Evolutionary conservation across 495 filamentous ascomycete genomes (phyloP), one percentile per base, ranked within the genome.

Genomic region (Aspergillus ellipticus): DNA sequence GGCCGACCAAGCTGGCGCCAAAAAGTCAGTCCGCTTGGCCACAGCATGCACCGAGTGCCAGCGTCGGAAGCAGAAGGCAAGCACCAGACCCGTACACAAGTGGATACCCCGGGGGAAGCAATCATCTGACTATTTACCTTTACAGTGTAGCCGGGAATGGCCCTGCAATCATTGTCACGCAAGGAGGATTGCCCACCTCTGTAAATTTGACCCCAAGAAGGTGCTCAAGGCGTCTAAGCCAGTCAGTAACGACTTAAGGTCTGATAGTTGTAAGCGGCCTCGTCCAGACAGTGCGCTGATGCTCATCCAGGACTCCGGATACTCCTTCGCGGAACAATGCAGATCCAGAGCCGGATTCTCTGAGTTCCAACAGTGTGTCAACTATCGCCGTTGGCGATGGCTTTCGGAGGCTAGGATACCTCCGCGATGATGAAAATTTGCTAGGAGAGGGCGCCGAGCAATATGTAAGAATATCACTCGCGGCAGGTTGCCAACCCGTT

Each of bases 51-150:
- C 67, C 1, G 68, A 71, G 33, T 74, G 71, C 43, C 65, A 70
- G 46, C 57, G 69, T 4, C 67, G 71, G 39, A 74, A 72, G 47
- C 71, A 74, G 42, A 72, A 72, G 63, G 69, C 58, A 62, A 62
- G 58, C 42, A 24, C 46, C 20, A 17, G n/a, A n/a, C n/a, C n/a
- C n/a, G n/a, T n/a, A n/a, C n/a, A 22, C 39, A 9, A 22, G 26
- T 19, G 8, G 20, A 19, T n/a, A 31, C 16, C 21, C n/a, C 15
- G n/a, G 24, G 24, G 24, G 24, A 28, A 28, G 7, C 7, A 3
- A 28, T 37, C 13, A n/a, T 42, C 59, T 62, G 22, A 62, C 54
- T 19, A 54, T 22, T 31, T 10, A 8, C 22, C 46, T 49, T 15
- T 43, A 49, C 28, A 74, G 68, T 74, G 70, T 46, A 70, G 61